These are phyloP conservation scores for Komagataella kurtzmanii DNA, from an alignment of 805 yeast genomes.

Conservation along the genomic window DNA sequence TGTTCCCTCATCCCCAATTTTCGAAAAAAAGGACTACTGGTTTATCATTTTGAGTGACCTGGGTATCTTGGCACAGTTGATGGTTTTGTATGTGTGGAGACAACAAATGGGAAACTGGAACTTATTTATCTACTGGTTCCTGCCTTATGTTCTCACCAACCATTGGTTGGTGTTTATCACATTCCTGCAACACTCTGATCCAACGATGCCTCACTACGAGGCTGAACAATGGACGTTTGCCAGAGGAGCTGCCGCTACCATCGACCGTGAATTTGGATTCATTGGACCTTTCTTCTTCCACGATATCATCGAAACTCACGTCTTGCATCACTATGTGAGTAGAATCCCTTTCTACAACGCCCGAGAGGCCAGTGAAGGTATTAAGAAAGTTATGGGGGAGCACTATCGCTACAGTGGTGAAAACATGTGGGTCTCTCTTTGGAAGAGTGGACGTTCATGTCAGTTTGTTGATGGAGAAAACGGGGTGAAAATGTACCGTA, in stretches of 20 bases:
- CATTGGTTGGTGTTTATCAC: constrained; percentile 88
- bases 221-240: constrained; percentile 72
- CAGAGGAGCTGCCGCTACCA: constrained; percentile 83
- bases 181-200: constrained; percentile 73
- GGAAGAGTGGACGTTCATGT: constrained; percentile 50
- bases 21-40: constrained; percentile 62
- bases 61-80: constrained; percentile 44
- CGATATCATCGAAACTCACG: constrained; percentile 85
- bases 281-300: constrained; percentile 71
- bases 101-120: constrained; percentile 49
- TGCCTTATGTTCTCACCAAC: constrained; percentile 72
- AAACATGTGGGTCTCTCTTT: constrained; percentile 60
- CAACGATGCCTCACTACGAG: constrained; percentile 68
- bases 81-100: constrained; percentile 46
- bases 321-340: constrained; percentile 71
- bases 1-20: constrained; percentile 60
- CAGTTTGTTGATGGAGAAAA: constrained; percentile 64
- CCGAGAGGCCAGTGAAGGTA: constrained; percentile 66
- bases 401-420: constrained; percentile 57
- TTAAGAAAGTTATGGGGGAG: constrained; percentile 74
- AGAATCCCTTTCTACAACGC: constrained; percentile 83
- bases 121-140: constrained; percentile 52
- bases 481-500: constrained; percentile 66
- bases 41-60: constrained; percentile 60
- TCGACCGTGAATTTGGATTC: constrained; percentile 75